Conservation (phyloP, 345 rosid genomes). For the Corchorus olitorius region DNA sequence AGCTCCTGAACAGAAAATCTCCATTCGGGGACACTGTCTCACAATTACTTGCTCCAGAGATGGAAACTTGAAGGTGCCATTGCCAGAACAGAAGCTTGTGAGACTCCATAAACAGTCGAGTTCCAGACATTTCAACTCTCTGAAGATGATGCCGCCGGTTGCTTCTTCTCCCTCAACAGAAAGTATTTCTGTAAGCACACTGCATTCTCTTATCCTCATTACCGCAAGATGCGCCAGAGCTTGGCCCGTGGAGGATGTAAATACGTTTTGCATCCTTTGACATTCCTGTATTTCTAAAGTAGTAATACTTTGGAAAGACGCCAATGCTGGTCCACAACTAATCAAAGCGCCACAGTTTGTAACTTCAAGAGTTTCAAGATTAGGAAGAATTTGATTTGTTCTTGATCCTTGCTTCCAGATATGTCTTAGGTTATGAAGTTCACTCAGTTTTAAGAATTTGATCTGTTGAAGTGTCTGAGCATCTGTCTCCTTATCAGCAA, state of each 20-base stretch:
- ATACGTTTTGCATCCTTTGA: background rate
- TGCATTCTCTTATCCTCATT: conserved; percentile 14
- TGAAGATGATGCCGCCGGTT: background rate
- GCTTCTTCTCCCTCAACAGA: background rate
- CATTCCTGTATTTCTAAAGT: background rate
- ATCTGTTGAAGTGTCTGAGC: background rate
- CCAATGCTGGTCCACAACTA: background rate
- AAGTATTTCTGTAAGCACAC: conserved; percentile 9
- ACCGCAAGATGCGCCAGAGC: background rate
- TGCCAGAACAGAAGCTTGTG: no score
- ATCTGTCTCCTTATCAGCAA: background rate
- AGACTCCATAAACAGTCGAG: no score
- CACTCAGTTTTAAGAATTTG: background rate
- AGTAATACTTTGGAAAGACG: background rate
- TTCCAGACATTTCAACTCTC: no score
- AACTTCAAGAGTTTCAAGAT: background rate
- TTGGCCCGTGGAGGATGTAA: background rate
- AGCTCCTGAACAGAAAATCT: background rate
- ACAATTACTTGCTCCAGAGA: background rate
- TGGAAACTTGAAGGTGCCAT: background rate
- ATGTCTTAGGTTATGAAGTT: background rate
- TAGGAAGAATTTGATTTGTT: background rate
- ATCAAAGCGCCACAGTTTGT: background rate
- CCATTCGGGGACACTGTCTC: background rate
- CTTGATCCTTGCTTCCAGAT: background rate